phyloP scores from a whole-genome alignment of 805 yeast genomes.

The Lipomyces yamanashiensis region DNA sequence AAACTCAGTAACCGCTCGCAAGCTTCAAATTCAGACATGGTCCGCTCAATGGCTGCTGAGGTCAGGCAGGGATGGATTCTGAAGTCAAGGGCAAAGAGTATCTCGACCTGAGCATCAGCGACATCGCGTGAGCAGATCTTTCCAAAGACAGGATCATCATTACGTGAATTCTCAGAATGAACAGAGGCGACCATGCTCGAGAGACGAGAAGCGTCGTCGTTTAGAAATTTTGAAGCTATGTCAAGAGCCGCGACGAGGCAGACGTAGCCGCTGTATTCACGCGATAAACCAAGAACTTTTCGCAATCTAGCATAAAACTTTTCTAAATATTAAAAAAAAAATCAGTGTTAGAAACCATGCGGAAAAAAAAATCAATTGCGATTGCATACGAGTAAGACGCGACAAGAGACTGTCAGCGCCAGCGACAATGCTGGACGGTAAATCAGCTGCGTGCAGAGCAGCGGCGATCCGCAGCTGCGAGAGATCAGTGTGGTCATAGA shows the following conservation, averaged over 20 bases:
- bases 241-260: slow-evolving; percentile 11
- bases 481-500: slow-evolving; percentile 4
- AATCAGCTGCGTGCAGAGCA: background rate
- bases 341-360: background rate
- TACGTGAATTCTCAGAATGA: background rate
- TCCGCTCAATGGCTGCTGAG: background rate
- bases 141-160: background rate
- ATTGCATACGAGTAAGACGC: slow-evolving; percentile 7
- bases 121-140: background rate
- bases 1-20: slow-evolving; percentile 6
- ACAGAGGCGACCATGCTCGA: background rate
- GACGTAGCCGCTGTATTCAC: slow-evolving; percentile 1
- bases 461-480: background rate
- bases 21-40: slow-evolving; percentile 10
- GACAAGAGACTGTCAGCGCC: slow-evolving; percentile 16
- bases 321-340: background rate
- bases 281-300: background rate
- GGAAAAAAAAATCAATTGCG: background rate
- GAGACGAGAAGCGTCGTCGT: slow-evolving; percentile 10
- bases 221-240: slow-evolving; percentile 12
- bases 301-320: slow-evolving; percentile 1
- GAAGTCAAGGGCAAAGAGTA: slow-evolving; percentile 17
- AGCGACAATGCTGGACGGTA: slow-evolving; percentile 4
- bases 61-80: background rate
- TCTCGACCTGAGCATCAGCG: slow-evolving; percentile 9